These are phyloP conservation scores for Nissolia schottii DNA, from an alignment of 306 rosid species.

Conservation along the genomic window DNA sequence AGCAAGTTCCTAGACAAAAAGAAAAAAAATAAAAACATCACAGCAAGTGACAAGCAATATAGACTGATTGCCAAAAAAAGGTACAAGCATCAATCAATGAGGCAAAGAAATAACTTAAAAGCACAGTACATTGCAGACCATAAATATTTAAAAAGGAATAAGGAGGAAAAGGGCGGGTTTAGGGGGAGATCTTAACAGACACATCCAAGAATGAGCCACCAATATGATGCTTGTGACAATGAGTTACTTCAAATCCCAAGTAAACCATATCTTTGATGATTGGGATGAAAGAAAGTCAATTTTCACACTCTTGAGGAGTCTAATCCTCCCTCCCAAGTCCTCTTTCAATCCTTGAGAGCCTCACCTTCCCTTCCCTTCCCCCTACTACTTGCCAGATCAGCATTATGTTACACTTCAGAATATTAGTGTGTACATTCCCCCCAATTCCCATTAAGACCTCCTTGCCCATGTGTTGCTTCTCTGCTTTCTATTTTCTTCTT, in stretches of 20 bases:
- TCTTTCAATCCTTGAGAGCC: neutral
- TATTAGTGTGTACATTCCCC: neutral
- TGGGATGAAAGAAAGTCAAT: neutral
- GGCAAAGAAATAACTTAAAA: neutral
- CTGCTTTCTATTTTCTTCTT: neutral
- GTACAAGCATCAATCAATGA: neutral
- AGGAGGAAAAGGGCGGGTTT: neutral
- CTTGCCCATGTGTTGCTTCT: neutral
- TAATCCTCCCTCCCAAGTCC: neutral
- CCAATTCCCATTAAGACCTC: neutral
- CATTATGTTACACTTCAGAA: neutral
- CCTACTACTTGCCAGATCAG: neutral
- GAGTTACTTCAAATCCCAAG: neutral
- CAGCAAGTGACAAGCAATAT: constrained; percentile 2
- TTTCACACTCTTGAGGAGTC: neutral
- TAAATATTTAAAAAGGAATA: neutral
- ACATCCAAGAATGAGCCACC: neutral
- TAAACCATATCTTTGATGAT: neutral
- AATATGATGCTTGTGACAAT: neutral
- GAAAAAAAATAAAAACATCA: neutral
- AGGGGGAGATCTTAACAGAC: neutral
- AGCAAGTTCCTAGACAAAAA: constrained; percentile 62
- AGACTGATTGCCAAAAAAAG: neutral
- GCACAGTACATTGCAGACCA: neutral
- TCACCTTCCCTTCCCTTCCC: neutral